These are phyloP conservation scores for Ophiosphaerella herpotricha DNA, from an alignment of 2,329 filamentous ascomycete genomes.

Conservation along the genomic window DNA sequence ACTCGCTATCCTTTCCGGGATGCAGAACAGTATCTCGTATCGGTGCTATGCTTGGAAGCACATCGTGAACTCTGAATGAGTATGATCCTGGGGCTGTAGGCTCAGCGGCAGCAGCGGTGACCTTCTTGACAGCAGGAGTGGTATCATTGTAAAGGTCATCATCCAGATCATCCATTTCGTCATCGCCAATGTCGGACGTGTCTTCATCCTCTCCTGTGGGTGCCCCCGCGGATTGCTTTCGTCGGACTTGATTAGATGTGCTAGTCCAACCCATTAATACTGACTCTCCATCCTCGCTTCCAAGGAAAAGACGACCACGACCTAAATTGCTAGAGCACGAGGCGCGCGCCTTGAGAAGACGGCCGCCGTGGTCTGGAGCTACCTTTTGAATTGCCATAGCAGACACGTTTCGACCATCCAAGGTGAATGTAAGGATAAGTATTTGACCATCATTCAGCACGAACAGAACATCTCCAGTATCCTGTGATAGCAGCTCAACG, in stretches of 20 bases:
- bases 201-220: conserved; percentile 57
- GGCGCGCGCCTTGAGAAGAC: conserved; percentile 63
- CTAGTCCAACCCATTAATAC: conserved; percentile 76
- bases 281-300: conserved; percentile 83
- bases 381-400: conserved; percentile 76
- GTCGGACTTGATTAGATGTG: conserved; percentile 62
- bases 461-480: conserved; percentile 83
- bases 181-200: conserved; percentile 59
- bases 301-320: conserved; percentile 76
- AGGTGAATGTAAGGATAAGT: conserved; percentile 76
- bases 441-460: conserved; percentile 76
- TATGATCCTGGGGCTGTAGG: conserved; percentile 65
- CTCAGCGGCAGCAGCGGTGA: conserved; percentile 41
- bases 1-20: conserved; percentile 25
- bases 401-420: conserved; percentile 90
- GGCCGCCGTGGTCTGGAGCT: conserved; percentile 64
- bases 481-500: conserved; percentile 75
- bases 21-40: conserved; percentile 77
- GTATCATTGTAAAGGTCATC: conserved; percentile 69
- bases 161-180: conserved; percentile 60
- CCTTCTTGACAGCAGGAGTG: conserved; percentile 49
- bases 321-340: conserved; percentile 73
- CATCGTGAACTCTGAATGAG: conserved; percentile 76
- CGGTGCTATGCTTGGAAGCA: conserved; percentile 76
- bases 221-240: conserved; percentile 66